Evolutionary conservation across 2,329 filamentous ascomycete genomes (phyloP), one percentile per base, ranked within the genome.

Genomic region (Myriosclerotinia scirpicola): DNA sequence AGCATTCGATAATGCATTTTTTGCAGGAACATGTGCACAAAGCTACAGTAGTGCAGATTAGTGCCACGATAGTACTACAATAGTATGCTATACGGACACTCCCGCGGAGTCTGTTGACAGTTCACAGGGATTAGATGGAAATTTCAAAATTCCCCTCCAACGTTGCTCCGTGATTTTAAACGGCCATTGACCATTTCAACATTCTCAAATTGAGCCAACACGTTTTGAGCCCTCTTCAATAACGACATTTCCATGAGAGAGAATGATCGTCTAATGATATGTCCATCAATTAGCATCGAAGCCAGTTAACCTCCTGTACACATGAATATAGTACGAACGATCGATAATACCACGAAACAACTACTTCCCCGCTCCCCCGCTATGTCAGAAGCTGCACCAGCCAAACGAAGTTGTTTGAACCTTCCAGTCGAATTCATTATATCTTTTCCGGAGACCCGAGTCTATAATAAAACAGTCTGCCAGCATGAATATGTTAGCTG

Each of bases 11-110:
- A 58, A 46, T 59, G 55, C 17, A 59, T 34, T 46, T 46, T 46
- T 59, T 59, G 55, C 55, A 59, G 55, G 55, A 59, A 59, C 55
- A 59, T 59, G 55, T 59, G 55, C 55, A 59, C 55, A 46, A 22
- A 46, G 17, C 2, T 46, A 30, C 55, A 59, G 40, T 58, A 58
- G 55, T 46, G 40, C n/a, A 12, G 14, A 58, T 20, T 58, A 26
- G 54, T 44, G 15, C 22, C 17, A 30, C 5, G 22, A 44, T 58
- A 58, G 38, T 30, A 44, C 9, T 22, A 44, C 12, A 5, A 20
- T 58, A 30, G 38, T n/a, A 22, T 38, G 30, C 22, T 15, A 34
- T 58, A 44, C 38, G 54, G 54, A 46, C 40, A 17, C 26, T 44
- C 22, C 55, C 17, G 26, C 46, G 40, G 22, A 58, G 40, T 46